Evolutionary conservation across 306 rosid genomes (phyloP), one percentile per base, ranked within the genome.

Genomic region (Medicago arabica): DNA sequence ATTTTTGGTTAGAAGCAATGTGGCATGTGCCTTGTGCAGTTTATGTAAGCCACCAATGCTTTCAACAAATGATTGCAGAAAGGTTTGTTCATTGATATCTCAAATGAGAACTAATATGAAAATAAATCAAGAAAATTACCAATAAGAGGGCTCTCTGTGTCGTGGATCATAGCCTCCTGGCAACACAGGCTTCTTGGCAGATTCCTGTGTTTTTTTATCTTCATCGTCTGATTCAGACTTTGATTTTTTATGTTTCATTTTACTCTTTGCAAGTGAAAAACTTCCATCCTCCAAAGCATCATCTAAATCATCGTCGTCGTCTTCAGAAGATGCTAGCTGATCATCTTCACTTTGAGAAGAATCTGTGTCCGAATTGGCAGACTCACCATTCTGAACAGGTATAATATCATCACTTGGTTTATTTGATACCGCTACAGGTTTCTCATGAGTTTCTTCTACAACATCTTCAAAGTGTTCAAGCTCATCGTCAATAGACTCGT

Each of bases 121-220:
- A 81, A 59, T 62, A 70, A 47, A 38, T 50, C 2, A 71, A 74
- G 78, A 23, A 43, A 76, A 82, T 80, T 67, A 94, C 98, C 98
- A 94, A 78, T 82, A 92, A 47, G 91, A 84, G 51, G 97, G 97
- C 46, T 95, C 97, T 76, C 98, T 83, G 82, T 79, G 91, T 74
- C 91, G 91, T 2, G 93, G 97, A 81, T 92, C 82, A 66, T 92
- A 95, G 64, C 92, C 99, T 82, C 97, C 97, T 59, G 92, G 99
- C 75, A 89, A 83, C 68, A 47, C 39, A 74, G 85, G 80, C 70
- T 68, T 84, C 73, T 82, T 83, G 61, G 85, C 68, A 58, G 89
- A 71, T 55, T 44, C 74, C 44, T 81, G 81, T 53, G 81, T 80
- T 60, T 28, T 28, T 28, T 49, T 84, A 58, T 8, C 79, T 23